phyloP scores from a whole-genome alignment of 208 protist genomes.

The Porcisia hertigi region DNA sequence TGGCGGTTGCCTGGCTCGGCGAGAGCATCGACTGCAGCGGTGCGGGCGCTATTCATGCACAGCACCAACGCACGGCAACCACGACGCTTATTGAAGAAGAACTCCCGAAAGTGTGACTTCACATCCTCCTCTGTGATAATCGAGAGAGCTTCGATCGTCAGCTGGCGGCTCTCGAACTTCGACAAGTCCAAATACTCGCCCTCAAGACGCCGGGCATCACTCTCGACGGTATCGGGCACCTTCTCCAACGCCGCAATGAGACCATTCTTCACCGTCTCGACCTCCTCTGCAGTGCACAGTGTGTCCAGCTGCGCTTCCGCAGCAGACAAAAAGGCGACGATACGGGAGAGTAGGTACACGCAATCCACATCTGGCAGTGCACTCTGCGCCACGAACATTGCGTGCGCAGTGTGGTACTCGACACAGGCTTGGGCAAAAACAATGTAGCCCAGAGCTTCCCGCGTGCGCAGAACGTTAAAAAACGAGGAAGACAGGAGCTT shows the following conservation, averaged over 20 bases:
- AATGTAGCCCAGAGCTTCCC: constrained; percentile 82
- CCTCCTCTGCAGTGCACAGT: constrained; percentile 38
- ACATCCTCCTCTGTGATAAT: constrained; percentile 35
- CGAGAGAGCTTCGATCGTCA: constrained; percentile 42
- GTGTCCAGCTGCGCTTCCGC: constrained; percentile 40
- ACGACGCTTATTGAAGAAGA: constrained; percentile 47
- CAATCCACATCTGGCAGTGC: constrained; percentile 52
- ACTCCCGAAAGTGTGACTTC: constrained; percentile 35
- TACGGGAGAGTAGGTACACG: constrained; percentile 73
- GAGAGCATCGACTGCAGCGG: constrained; percentile 10
- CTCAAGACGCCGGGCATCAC: constrained; percentile 38
- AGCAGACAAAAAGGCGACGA: constrained; percentile 65
- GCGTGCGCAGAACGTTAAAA: constrained; percentile 76
- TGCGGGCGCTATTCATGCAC: constrained; percentile 43
- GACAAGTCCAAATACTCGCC: constrained; percentile 35
- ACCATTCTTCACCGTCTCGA: constrained; percentile 41
- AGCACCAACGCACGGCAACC: constrained; percentile 39
- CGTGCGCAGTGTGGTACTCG: constrained; percentile 30
- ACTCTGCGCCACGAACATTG: constrained; percentile 65
- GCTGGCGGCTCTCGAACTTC: constrained; percentile 33
- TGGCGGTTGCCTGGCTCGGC: constrained; percentile 5
- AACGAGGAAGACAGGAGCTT: constrained; percentile 63
- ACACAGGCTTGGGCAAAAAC: constrained; percentile 39
- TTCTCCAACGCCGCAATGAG: constrained; percentile 52
- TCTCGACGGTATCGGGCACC: constrained; percentile 46